A percentile compares a stretch with the other conserved stretches of the same genome.
phyloP scores from a whole-genome alignment of 1,139 yeast species.

The Blastobotrys persicus region DNA sequence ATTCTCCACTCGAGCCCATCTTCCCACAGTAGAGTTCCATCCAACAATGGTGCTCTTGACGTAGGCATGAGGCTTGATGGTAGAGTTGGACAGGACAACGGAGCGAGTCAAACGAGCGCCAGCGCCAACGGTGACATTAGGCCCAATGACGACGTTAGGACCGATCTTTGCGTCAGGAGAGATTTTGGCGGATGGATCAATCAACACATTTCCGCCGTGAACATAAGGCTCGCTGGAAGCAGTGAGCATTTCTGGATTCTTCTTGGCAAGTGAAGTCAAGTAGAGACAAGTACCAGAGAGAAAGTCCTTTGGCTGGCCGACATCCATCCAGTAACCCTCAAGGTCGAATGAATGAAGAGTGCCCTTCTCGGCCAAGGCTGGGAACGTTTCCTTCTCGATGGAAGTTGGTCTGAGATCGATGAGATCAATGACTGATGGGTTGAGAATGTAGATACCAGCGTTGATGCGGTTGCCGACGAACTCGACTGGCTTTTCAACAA shows the following conservation, averaged over 20 bases:
- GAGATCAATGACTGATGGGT: constrained; percentile 94
- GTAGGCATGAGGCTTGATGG: constrained; percentile 96
- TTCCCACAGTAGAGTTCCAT: constrained; percentile 98
- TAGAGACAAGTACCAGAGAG: constrained; percentile 93
- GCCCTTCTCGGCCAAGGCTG: constrained; percentile 83
- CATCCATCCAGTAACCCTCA: constrained; percentile 99
- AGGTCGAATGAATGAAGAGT: constrained; percentile 92
- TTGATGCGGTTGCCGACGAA: constrained; percentile 93
- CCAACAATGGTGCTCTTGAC: constrained; percentile 98
- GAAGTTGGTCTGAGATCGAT: constrained; percentile 98
- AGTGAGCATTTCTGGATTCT: constrained; percentile 66
- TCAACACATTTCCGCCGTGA: constrained; percentile 90
- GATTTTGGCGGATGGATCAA: constrained; percentile 93
- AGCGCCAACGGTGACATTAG: constrained; percentile 92
- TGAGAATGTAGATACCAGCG: constrained; percentile 94
- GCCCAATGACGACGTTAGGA: constrained; percentile 97
- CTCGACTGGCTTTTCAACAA: constrained; percentile 99
- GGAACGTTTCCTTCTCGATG: constrained; percentile 99
- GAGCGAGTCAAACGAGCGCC: constrained; percentile 99
- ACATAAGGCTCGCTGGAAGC: constrained; percentile 63
- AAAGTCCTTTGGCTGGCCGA: constrained; percentile 99
- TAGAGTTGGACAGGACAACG: constrained; percentile 86
- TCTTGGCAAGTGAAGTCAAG: constrained; percentile 82
- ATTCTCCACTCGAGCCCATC: constrained; percentile 99
- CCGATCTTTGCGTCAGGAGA: constrained; percentile 94